phyloP scores from a whole-genome alignment of 495 filamentous ascomycete genomes.

The Beverwykella pulmonaria region DNA sequence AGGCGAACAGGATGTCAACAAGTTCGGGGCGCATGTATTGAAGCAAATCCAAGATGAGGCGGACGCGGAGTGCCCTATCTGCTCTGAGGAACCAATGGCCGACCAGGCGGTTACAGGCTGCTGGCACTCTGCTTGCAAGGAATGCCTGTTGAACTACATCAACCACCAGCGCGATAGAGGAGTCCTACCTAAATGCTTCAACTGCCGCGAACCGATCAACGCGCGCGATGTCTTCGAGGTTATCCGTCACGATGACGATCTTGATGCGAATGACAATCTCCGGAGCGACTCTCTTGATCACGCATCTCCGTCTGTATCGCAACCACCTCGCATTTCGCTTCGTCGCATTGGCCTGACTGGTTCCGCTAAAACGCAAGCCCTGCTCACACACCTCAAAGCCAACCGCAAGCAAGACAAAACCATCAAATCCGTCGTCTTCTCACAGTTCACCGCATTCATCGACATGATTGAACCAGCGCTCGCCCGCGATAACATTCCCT shows the following conservation, averaged over 20 bases:
- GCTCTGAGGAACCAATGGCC: slow-evolving; percentile 90
- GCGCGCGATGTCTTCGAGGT: slow-evolving; percentile 88
- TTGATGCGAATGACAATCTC: slow-evolving; percentile 42
- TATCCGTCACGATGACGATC: slow-evolving; percentile 56
- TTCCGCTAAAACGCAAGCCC: slow-evolving; percentile 81
- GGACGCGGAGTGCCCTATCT: slow-evolving; percentile 89
- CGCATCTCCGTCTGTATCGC: slow-evolving; percentile 42
- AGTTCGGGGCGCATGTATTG: slow-evolving; percentile 82
- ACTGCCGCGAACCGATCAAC: slow-evolving; percentile 82
- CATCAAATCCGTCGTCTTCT: slow-evolving; percentile 92
- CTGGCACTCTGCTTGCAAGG: slow-evolving; percentile 95
- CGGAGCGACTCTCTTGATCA: slow-evolving; percentile 32
- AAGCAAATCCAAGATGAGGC: slow-evolving; percentile 88
- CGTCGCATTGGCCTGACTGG: slow-evolving; percentile 77
- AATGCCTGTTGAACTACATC: slow-evolving; percentile 84
- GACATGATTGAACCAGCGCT: slow-evolving; percentile 84
- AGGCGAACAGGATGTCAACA: slow-evolving; percentile 63
- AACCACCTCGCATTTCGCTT: slow-evolving; percentile 69
- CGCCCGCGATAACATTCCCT: slow-evolving; percentile 66
- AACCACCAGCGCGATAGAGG: slow-evolving; percentile 78
- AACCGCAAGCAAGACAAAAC: slow-evolving; percentile 61
- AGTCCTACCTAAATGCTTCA: slow-evolving; percentile 78
- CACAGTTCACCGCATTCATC: slow-evolving; percentile 95
- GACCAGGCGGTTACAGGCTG: slow-evolving; percentile 92
- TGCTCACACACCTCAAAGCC: slow-evolving; percentile 72